phyloP scores from a whole-genome alignment of 192 early-diverging fungal genomes.

The Backusella sp. region DNA sequence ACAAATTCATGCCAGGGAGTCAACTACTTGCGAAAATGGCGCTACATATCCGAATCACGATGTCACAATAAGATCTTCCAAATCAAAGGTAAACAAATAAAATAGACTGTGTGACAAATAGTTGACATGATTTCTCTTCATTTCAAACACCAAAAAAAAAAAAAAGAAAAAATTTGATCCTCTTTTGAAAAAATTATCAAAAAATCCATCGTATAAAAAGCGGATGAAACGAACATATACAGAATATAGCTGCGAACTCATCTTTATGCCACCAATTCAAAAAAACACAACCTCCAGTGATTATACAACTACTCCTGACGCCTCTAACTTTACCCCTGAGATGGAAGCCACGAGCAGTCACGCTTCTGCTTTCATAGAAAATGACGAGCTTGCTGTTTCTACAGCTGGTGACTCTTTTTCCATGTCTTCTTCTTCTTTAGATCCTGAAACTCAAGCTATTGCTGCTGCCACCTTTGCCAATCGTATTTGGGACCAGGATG shows the following conservation, averaged over 20 bases:
- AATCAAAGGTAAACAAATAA: conserved; percentile 3
- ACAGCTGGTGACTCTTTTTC: conserved; percentile 2
- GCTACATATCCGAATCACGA: not conserved
- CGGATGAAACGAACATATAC: not conserved
- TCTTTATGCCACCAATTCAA: conserved; percentile 7
- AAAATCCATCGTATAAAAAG: not conserved
- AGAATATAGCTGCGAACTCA: conserved; percentile 1
- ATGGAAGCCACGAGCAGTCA: conserved; percentile 2
- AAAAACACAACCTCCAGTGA: not conserved
- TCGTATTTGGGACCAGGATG: conserved; percentile 35
- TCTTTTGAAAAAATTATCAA: not conserved
- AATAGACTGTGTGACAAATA: not conserved
- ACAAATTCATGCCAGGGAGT: not conserved
- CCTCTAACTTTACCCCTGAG: conserved; percentile 1
- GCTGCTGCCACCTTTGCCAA: conserved; percentile 10
- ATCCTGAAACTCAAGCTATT: not conserved
- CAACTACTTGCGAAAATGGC: not conserved
- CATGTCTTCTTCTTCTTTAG: conserved; percentile 8
- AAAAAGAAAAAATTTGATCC: not conserved
- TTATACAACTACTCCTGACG: not conserved
- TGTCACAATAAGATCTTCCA: not conserved
- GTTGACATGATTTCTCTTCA: not conserved
- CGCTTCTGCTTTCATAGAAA: not conserved
- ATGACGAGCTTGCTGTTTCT: not conserved
- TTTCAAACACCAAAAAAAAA: not conserved